A percentile compares a stretch with the other conserved stretches of the same genome.
Conservation (phyloP, 2,329 filamentous ascomycete genomes). For the Fusarium goolgardi region DNA sequence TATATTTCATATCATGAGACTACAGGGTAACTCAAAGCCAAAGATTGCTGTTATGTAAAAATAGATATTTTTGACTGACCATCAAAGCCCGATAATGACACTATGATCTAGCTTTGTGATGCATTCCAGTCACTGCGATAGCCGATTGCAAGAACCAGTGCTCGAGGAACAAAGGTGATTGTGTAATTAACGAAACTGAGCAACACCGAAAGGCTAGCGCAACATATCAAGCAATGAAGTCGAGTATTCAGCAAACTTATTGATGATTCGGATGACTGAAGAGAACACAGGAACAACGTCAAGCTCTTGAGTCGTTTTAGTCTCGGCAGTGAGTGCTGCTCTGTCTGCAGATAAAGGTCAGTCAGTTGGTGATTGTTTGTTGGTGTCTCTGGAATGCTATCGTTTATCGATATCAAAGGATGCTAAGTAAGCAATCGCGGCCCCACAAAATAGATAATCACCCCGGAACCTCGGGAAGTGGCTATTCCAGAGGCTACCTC, state of each 20-base stretch:
- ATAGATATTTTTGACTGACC: background rate
- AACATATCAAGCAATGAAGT: too few species aligned
- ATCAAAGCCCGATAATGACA: background rate
- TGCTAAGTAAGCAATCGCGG: conserved; percentile 1
- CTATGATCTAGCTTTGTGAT: conserved; percentile 8
- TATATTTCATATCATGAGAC: background rate
- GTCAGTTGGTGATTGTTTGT: background rate
- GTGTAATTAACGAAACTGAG: background rate
- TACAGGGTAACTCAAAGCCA: background rate
- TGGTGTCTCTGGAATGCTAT: conserved; percentile 1
- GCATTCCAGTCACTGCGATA: conserved; percentile 32
- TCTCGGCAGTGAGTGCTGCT: background rate
- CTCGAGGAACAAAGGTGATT: too few species aligned
- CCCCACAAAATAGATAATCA: conserved; percentile 24
- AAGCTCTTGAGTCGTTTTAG: too few species aligned
- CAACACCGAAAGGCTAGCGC: background rate
- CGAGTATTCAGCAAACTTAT: too few species aligned
- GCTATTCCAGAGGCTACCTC: conserved; percentile 43
- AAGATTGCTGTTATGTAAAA: background rate
- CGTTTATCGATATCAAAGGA: background rate
- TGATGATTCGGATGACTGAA: background rate
- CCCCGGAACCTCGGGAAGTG: conserved; percentile 38
- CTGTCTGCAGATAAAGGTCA: too few species aligned
- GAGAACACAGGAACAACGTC: too few species aligned
- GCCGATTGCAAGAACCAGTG: background rate